These are phyloP conservation scores for Zopfia rhizophila DNA, from an alignment of 2,329 filamentous ascomycete species.

Conservation along the genomic window DNA sequence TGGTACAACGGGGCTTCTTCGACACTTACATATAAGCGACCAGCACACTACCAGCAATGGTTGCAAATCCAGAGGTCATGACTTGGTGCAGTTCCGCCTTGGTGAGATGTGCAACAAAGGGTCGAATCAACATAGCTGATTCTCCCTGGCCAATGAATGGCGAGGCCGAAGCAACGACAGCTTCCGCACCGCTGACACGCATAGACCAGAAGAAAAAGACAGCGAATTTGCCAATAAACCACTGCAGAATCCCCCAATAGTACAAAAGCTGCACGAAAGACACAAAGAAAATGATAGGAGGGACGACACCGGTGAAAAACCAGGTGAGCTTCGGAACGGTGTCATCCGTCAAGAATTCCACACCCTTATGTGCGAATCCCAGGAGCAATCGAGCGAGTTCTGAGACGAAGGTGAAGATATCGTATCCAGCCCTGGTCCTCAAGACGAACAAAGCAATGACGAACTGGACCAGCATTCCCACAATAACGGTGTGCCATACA, in stretches of 20 bases:
- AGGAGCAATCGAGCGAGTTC: conserved; percentile 77
- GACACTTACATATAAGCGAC: conserved; percentile 76
- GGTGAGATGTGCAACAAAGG: conserved; percentile 86
- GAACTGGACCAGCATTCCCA: conserved; percentile 89
- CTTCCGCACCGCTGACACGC: conserved; percentile 87
- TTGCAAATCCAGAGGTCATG: conserved; percentile 92
- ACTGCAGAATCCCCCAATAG: conserved; percentile 83
- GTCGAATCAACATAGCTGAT: conserved; percentile 90
- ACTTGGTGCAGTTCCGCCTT: conserved; percentile 90
- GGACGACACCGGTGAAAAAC: conserved; percentile 85
- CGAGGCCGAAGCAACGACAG: conserved; percentile 91
- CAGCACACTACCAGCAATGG: conserved; percentile 87
- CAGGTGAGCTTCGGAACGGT: conserved; percentile 60
- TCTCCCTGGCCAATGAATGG: conserved; percentile 96
- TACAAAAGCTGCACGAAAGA: conserved; percentile 88
- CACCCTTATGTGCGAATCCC: conserved; percentile 78
- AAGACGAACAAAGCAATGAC: conserved; percentile 89
- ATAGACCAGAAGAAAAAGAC: conserved; percentile 92
- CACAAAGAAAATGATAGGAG: conserved; percentile 96
- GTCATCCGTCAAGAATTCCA: conserved; percentile 73
- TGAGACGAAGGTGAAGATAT: conserved; percentile 92
- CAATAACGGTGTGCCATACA: conserved; percentile 71
- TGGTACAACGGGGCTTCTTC: background rate
- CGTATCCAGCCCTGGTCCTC: conserved; percentile 79
- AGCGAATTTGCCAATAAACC: conserved; percentile 89